Conservation (phyloP, 306 rosid genomes). For the Citrullus mucosospermus region DNA sequence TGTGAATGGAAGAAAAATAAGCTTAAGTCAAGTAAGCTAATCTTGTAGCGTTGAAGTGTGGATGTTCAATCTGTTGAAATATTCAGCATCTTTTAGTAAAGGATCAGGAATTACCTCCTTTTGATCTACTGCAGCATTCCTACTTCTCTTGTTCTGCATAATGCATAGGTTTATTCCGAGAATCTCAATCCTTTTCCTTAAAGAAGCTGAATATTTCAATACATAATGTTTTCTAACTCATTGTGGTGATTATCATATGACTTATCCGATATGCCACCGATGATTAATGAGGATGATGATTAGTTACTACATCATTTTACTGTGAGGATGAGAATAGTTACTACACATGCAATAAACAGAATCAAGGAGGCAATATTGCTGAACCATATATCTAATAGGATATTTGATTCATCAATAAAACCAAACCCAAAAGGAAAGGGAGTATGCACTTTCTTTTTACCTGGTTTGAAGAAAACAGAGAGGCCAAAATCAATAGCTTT, state of each 20-base stretch:
- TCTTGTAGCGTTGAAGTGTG: not conserved
- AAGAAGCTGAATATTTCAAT: conserved; percentile 6
- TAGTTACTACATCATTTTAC: not conserved
- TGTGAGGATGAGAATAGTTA: not conserved
- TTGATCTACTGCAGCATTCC: not conserved
- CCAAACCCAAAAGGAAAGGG: not conserved
- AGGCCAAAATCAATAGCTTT: conserved; percentile 79
- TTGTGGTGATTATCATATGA: not conserved
- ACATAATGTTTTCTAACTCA: not conserved
- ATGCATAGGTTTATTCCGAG: not conserved
- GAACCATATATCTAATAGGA: not conserved
- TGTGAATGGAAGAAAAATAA: not conserved
- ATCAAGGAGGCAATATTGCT: not conserved
- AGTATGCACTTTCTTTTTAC: conserved; percentile 13
- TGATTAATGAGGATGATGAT: not conserved
- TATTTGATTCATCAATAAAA: not conserved
- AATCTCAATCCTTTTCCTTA: conserved; percentile 2
- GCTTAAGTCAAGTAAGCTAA: not conserved
- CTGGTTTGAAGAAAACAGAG: conserved; percentile 74
- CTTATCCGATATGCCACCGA: not conserved
- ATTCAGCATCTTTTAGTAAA: not conserved
- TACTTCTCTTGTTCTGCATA: not conserved
- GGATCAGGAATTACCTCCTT: not conserved
- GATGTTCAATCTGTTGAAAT: not conserved
- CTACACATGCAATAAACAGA: not conserved